These are phyloP conservation scores for Asterochloris erici DNA, from an alignment of 139 green algal genomes.

Conservation along the genomic window DNA sequence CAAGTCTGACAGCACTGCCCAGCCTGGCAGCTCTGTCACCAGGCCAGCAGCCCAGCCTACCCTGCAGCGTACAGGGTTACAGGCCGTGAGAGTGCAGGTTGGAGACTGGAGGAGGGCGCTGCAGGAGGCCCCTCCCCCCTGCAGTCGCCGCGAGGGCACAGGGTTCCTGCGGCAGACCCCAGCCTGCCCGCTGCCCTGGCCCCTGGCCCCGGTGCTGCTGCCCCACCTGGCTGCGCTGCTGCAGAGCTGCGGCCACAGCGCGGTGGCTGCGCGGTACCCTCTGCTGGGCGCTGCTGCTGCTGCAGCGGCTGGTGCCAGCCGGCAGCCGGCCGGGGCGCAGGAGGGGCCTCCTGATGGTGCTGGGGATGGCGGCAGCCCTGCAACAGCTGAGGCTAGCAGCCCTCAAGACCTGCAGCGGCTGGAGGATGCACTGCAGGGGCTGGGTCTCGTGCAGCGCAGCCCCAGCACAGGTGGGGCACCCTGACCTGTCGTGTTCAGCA, in stretches of 20 bases:
- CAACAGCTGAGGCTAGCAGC: background rate
- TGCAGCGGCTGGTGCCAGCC: background rate
- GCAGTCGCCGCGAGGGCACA: constrained; percentile 35
- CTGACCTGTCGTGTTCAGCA: background rate
- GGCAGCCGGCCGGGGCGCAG: background rate
- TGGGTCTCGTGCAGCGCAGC: background rate
- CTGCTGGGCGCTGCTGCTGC: constrained; percentile 10
- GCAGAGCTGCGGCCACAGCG: background rate
- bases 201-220: constrained; percentile 30
- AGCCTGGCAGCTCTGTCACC: background rate
- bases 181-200: constrained; percentile 21
- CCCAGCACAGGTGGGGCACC: background rate
- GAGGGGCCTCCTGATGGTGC: constrained; percentile 1
- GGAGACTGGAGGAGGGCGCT: constrained; percentile 59
- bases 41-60: background rate
- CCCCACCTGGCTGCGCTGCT: constrained; percentile 21
- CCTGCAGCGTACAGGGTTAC: background rate
- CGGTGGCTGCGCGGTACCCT: constrained; percentile 12
- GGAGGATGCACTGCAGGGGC: background rate
- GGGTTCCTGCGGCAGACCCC: constrained; percentile 21
- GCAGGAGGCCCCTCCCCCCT: constrained; percentile 42
- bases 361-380: background rate
- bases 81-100: constrained; percentile 9
- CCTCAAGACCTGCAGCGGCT: background rate
- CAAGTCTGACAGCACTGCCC: background rate